Evolutionary conservation across 2,329 filamentous ascomycete genomes (phyloP).

Genomic region (Microdochium trichocladiopsis): DNA sequence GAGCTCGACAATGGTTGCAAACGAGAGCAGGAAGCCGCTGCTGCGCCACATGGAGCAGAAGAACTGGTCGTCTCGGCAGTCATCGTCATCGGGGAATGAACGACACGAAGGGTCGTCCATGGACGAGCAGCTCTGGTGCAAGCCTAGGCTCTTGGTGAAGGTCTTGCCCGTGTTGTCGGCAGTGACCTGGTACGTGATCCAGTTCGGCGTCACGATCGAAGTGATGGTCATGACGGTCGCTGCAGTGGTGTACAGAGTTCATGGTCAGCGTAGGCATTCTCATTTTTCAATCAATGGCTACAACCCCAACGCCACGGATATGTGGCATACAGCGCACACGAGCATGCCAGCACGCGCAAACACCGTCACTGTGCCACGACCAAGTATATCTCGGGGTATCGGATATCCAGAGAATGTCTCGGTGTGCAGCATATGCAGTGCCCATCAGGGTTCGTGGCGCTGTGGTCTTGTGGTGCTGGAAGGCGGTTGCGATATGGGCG

Average conservation of each 20-base stretch:
- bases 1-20: slow-evolving; percentile 75
- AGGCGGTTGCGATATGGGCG: neutral
- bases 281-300: no score
- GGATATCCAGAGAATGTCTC: neutral
- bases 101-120: slow-evolving; percentile 55
- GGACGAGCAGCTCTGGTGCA: slow-evolving; percentile 75
- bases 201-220: slow-evolving; percentile 62
- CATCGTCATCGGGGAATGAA: slow-evolving; percentile 58
- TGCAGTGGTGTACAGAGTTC: slow-evolving; percentile 21
- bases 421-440: no score
- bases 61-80: slow-evolving; percentile 62
- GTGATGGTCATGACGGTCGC: slow-evolving; percentile 66
- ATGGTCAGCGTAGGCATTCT: slow-evolving; percentile 24
- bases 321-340: no score
- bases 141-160: slow-evolving; percentile 59
- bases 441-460: no score
- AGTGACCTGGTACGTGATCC: slow-evolving; percentile 58
- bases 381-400: neutral
- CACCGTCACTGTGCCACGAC: neutral
- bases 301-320: no score
- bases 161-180: slow-evolving; percentile 34
- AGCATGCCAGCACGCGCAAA: no score
- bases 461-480: neutral
- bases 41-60: slow-evolving; percentile 93
- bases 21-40: slow-evolving; percentile 80